Conservation (phyloP, 495 filamentous ascomycete genomes). For the Acidomyces sp. region DNA sequence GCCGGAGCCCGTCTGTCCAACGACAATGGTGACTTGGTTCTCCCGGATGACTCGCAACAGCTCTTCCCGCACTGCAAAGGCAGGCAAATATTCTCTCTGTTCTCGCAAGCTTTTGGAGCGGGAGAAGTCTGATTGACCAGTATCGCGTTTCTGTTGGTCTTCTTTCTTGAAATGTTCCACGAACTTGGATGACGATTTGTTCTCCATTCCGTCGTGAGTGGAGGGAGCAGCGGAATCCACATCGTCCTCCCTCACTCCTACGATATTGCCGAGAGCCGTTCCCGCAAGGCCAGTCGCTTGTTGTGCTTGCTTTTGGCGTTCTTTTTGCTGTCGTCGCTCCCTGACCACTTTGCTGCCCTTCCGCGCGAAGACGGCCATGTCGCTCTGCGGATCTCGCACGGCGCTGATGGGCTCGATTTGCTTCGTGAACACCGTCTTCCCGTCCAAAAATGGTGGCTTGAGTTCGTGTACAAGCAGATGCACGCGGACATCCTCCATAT, state of each 20-base stretch:
- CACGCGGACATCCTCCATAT: slow-evolving; percentile 79
- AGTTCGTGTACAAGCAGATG: slow-evolving; percentile 91
- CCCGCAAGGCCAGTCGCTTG: slow-evolving; percentile 89
- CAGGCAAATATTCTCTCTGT: slow-evolving; percentile 86
- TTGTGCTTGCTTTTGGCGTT: slow-evolving; percentile 89
- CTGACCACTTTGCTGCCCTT: slow-evolving; percentile 91
- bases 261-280: slow-evolving; percentile 81
- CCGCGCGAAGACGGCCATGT: slow-evolving; percentile 96
- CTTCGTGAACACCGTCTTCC: slow-evolving; percentile 89
- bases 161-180: slow-evolving; percentile 79
- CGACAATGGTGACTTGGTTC: slow-evolving; percentile 92
- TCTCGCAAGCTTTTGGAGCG: slow-evolving; percentile 82
- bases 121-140: slow-evolving; percentile 79
- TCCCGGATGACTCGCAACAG: slow-evolving; percentile 88
- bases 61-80: slow-evolving; percentile 94
- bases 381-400: slow-evolving; percentile 86
- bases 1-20: slow-evolving; percentile 91
- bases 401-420: slow-evolving; percentile 92
- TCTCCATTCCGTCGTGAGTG: slow-evolving; percentile 44
- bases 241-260: slow-evolving; percentile 91
- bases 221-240: slow-evolving; percentile 73
- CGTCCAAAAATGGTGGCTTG: slow-evolving; percentile 90
- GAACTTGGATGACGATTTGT: slow-evolving; percentile 66
- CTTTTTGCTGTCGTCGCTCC: slow-evolving; percentile 80
- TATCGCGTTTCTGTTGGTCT: slow-evolving; percentile 45